A percentile compares a stretch with the other conserved stretches of the same genome.
Conservation (phyloP, 208 protist species). For the Jaenimonas drosophilae region DNA sequence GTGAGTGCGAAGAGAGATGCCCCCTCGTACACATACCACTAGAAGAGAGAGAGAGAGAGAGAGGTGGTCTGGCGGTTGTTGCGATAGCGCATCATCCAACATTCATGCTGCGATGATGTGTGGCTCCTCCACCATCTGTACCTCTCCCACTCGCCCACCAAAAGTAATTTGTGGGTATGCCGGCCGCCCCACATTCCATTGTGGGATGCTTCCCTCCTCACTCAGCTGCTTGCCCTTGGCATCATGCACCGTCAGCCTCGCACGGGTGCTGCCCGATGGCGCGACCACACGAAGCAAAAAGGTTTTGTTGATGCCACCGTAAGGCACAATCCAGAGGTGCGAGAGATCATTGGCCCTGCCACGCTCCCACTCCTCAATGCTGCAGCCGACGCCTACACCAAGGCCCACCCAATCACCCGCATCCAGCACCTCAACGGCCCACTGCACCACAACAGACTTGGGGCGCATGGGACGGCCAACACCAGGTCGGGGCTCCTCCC, state of each 20-base stretch:
- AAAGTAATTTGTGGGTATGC: conserved; percentile 84
- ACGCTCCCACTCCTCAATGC: conserved; percentile 38
- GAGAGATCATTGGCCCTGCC: conserved; percentile 53
- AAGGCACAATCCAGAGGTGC: conserved; percentile 77
- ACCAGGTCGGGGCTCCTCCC: conserved; percentile 1
- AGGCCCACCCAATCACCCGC: conserved; percentile 81
- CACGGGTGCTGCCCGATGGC: conserved; percentile 35
- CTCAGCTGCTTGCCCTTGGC: conserved; percentile 37
- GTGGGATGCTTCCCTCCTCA: conserved; percentile 70
- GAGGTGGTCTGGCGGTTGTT: too few species aligned
- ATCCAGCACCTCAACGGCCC: conserved; percentile 60
- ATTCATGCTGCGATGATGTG: conserved; percentile 16
- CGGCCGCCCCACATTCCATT: conserved; percentile 56
- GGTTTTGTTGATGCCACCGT: conserved; percentile 8
- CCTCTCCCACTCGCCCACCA: conserved; percentile 57
- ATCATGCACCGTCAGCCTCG: conserved; percentile 74
- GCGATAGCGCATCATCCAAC: too few species aligned
- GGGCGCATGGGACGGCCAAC: too few species aligned
- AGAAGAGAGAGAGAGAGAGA: too few species aligned
- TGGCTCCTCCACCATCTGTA: conserved; percentile 48
- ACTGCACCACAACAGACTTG: too few species aligned
- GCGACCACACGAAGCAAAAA: conserved; percentile 50
- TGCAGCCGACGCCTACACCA: conserved; percentile 71
- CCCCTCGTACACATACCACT: too few species aligned
- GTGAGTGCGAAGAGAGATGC: too few species aligned